phyloP scores from a whole-genome alignment of 495 filamentous ascomycete genomes.

The Rusavskia elegans region DNA sequence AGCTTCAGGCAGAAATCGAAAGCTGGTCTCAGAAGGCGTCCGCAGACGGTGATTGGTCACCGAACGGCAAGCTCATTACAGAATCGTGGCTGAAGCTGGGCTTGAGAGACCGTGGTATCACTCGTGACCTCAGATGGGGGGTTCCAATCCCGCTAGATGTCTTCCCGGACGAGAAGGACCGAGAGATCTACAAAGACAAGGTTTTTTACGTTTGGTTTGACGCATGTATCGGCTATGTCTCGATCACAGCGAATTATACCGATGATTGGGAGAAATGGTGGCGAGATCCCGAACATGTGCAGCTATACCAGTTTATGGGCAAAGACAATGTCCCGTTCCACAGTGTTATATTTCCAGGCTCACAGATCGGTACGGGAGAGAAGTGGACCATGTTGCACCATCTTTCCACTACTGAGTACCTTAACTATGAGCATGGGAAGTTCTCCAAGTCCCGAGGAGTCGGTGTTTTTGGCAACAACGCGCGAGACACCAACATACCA shows the following conservation, averaged over 20 bases:
- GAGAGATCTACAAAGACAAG: conserved; percentile 22
- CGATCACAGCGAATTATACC: conserved; percentile 88
- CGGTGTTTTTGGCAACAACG: conserved; percentile 83
- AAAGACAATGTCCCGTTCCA: conserved; percentile 96
- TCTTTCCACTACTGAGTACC: conserved; percentile 81
- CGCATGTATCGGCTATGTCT: conserved; percentile 90
- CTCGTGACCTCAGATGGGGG: conserved; percentile 86
- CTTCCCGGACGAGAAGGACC: conserved; percentile 14
- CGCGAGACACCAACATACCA: conserved; percentile 73
- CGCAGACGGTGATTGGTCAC: conserved; percentile 55
- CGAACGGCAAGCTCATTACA: conserved; percentile 56
- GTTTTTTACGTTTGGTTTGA: conserved; percentile 96
- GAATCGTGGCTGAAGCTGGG: conserved; percentile 71
- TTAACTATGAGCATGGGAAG: conserved; percentile 92
- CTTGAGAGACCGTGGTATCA: conserved; percentile 71
- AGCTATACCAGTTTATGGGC: conserved; percentile 94
- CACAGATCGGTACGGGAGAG: conserved; percentile 67
- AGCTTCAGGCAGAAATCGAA: conserved; percentile 56
- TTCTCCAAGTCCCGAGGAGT: conserved; percentile 86
- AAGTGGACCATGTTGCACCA: conserved; percentile 86
- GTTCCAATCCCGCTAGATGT: conserved; percentile 44
- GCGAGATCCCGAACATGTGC: conserved; percentile 75
- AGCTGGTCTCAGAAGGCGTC: conserved; percentile 47
- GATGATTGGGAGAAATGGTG: conserved; percentile 92
- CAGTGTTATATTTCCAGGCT: conserved; percentile 79